phyloP scores from a whole-genome alignment of 768 basidiomycete genomes.

The Tephrocybe sp. region DNA sequence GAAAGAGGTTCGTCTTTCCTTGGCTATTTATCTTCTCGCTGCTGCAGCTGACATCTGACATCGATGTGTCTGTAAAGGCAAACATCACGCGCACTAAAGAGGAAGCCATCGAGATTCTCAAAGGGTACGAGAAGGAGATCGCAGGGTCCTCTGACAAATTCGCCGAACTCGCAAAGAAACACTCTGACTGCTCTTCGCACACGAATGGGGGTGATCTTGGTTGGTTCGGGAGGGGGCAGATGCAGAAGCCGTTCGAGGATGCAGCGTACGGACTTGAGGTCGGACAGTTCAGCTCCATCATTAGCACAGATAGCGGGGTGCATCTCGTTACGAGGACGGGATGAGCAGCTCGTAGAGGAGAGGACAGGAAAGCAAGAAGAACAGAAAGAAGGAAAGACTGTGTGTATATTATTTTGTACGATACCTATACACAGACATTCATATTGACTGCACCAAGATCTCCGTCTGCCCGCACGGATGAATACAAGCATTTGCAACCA shows the following conservation, averaged over 20 bases:
- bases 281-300: slow-evolving; percentile 77
- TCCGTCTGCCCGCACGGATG: no score
- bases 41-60: no score
- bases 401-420: slow-evolving; percentile 3
- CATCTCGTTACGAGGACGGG: slow-evolving; percentile 90
- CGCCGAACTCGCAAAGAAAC: slow-evolving; percentile 64
- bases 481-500: no score
- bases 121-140: slow-evolving; percentile 63
- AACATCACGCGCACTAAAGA: slow-evolving; percentile 86
- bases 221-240: slow-evolving; percentile 79
- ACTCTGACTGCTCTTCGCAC: slow-evolving; percentile 93
- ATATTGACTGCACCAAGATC: no score
- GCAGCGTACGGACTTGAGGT: slow-evolving; percentile 72
- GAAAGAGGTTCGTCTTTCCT: slow-evolving; percentile 63
- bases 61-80: slow-evolving; percentile 32
- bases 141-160: slow-evolving; percentile 60
- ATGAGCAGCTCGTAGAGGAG: slow-evolving; percentile 30
- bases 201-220: slow-evolving; percentile 85
- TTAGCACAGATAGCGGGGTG: slow-evolving; percentile 92
- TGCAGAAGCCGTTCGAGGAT: slow-evolving; percentile 98
- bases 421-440: no score
- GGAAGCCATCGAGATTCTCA: slow-evolving; percentile 83
- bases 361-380: neutral
- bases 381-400: neutral
- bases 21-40: neutral